Percentiles rank a stretch among this genome's conserved stretches.
phyloP scores from a whole-genome alignment of 345 rosid genomes.

The Hibiscus tridactylites region DNA sequence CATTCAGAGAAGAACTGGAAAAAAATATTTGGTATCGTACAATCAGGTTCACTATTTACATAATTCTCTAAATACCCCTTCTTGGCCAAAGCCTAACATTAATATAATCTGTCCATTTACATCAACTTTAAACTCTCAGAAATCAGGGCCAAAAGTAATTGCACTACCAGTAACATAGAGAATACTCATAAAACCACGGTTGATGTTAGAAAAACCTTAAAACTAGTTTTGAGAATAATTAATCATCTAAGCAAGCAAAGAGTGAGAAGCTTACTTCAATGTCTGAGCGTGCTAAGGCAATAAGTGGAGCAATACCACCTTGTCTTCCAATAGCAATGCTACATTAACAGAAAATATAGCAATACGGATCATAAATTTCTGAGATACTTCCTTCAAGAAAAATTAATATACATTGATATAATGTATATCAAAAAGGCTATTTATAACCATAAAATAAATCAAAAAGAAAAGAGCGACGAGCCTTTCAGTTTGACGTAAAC shows the following conservation, averaged over 20 bases:
- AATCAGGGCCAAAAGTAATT: neutral
- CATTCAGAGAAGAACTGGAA: too few relatives aligned
- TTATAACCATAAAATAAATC: neutral
- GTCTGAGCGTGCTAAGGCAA: slow-evolving; percentile 56
- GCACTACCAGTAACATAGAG: neutral
- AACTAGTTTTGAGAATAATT: neutral
- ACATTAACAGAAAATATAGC: slow-evolving; percentile 10
- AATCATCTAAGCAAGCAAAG: neutral
- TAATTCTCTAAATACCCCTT: neutral
- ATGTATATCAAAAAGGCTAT: neutral
- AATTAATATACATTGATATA: neutral
- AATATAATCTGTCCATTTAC: too few relatives aligned
- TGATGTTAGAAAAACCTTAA: neutral
- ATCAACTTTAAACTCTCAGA: neutral
- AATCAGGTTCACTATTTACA: too few relatives aligned
- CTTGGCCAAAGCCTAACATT: too few relatives aligned
- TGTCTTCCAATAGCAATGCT: slow-evolving; percentile 72
- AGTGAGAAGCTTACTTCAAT: slow-evolving; percentile 39
- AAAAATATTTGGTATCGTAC: too few relatives aligned
- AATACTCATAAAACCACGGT: neutral
- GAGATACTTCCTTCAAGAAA: neutral
- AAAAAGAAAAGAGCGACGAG: neutral
- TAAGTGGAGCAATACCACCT: slow-evolving; percentile 73
- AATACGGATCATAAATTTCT: neutral
- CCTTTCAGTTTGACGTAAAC: neutral